Percentiles rank a stretch among this genome's conserved stretches.
Evolutionary conservation across 202 grass and related monocot species (phyloP).

Genomic region (Setaria viridis): DNA sequence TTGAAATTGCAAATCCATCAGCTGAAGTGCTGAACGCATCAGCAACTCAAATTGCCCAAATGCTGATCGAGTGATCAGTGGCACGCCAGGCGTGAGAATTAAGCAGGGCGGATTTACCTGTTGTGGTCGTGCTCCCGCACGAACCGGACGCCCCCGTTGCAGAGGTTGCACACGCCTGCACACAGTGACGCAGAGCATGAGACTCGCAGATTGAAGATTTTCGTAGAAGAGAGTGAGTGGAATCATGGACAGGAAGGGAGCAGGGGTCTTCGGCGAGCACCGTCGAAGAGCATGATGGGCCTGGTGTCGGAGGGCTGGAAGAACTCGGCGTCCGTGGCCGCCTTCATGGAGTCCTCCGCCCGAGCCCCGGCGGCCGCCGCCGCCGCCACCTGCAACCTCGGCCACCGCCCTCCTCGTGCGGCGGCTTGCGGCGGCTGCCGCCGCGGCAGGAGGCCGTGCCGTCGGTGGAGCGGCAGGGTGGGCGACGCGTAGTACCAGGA

Average conservation of each 20-base stretch:
- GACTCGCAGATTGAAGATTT: background rate
- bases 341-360: constrained; percentile 23
- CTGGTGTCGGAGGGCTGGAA: constrained; percentile 63
- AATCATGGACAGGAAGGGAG: background rate
- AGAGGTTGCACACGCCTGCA: constrained; percentile 90
- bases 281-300: constrained; percentile 98
- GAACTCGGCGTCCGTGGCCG: constrained; percentile 64
- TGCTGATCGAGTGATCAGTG: background rate
- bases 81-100: background rate
- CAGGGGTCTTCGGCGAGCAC: background rate
- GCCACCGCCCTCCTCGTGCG: background rate
- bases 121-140: constrained; percentile 73
- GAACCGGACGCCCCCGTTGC: constrained; percentile 83
- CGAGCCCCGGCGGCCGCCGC: constrained; percentile 5
- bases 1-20: background rate
- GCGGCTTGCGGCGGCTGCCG: background rate
- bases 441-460: background rate
- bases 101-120: constrained; percentile 33
- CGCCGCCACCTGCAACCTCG: constrained; percentile 30
- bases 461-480: background rate
- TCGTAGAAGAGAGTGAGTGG: background rate
- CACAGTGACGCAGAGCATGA: background rate
- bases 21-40: background rate
- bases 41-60: background rate
- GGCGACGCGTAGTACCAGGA: constrained; percentile 24